Evolutionary conservation across 192 early-diverging fungal genomes (phyloP), one percentile per base, ranked within the genome.

Genomic region (Mortierella claussenii): DNA sequence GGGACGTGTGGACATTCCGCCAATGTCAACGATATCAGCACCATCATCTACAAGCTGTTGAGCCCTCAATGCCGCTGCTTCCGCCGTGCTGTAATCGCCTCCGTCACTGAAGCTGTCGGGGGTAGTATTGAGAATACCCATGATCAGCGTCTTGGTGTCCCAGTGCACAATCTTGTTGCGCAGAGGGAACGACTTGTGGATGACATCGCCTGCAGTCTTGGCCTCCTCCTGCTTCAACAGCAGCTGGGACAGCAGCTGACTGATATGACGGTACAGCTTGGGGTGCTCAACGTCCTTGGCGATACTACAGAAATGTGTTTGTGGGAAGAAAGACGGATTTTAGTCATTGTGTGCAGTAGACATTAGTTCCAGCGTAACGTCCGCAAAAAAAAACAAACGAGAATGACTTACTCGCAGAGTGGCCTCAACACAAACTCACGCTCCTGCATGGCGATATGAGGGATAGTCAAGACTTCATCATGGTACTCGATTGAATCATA

Each of bases 91-190:
- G 79, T 87, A 89, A 44, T 87, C 68, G 44, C 96, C 97, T 62
- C 97, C 97, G 69, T 99, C 97, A 50, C 90, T 92, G 73, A 99
- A 99, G 65, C 92, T 94, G 78, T 99, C 97, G 8, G 97, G 97
- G 0, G 97, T 99, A 34, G 94, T 92, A 60, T 98, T 99, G 28
- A 99, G 83, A 36, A 99, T 97, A 28, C 96, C 97, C 97, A 99
- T 99, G 55, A 96, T 81, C 50, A 88, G 84, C 0, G 97, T 97
- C 53, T 88, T 85, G 24, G 76, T 65, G 52, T 74, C 66, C 89
- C 89, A 92, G 23, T 59, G 66, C 85, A 89, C 94, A 65, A 78
- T 44, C 68, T 80, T 78, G 37, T 66, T 31, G 12, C 67, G 68
- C 23, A 90, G 68, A 15, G 83, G 79, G 20, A 90, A 55, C 17